A percentile compares a stretch with the other conserved stretches of the same genome.
phyloP scores from a whole-genome alignment of 495 filamentous ascomycete genomes.

The Tuber aestivum region DNA sequence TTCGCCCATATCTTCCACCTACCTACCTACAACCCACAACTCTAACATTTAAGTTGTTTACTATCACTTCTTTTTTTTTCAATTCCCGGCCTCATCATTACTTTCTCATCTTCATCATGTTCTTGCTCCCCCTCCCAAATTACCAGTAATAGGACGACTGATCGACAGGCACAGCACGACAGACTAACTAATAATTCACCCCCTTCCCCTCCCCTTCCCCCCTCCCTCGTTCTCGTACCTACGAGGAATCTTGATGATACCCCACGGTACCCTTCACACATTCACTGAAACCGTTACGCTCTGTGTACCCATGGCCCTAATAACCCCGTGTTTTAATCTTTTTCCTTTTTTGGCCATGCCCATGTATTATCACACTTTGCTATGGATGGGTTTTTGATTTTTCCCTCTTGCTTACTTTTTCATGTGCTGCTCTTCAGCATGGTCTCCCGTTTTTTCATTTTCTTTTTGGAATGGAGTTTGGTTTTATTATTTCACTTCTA shows the following conservation, averaged over 20 bases:
- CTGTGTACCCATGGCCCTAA: neutral
- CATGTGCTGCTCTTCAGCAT: neutral
- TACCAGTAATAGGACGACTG: neutral
- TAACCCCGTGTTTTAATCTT: neutral
- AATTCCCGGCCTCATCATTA: neutral
- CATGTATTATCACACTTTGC: constrained; percentile 4
- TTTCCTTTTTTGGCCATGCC: neutral
- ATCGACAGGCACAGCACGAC: neutral
- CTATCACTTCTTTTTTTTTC: neutral
- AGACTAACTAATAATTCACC: neutral
- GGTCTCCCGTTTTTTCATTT: neutral
- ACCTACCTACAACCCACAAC: neutral
- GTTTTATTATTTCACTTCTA: neutral
- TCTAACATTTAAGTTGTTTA: neutral
- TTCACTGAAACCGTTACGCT: neutral
- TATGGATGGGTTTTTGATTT: neutral
- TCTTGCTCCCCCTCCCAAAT: neutral
- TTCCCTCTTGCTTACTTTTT: neutral
- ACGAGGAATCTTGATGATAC: neutral
- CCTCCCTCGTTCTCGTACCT: neutral
- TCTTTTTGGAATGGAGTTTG: neutral
- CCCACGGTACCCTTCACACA: neutral
- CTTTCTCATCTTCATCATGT: neutral
- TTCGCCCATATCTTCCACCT: neutral
- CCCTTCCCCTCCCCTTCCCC: neutral